Evolutionary conservation across 2,329 filamentous ascomycete genomes (phyloP), one percentile per base, ranked within the genome.

Genomic region (Phoma herbarum): DNA sequence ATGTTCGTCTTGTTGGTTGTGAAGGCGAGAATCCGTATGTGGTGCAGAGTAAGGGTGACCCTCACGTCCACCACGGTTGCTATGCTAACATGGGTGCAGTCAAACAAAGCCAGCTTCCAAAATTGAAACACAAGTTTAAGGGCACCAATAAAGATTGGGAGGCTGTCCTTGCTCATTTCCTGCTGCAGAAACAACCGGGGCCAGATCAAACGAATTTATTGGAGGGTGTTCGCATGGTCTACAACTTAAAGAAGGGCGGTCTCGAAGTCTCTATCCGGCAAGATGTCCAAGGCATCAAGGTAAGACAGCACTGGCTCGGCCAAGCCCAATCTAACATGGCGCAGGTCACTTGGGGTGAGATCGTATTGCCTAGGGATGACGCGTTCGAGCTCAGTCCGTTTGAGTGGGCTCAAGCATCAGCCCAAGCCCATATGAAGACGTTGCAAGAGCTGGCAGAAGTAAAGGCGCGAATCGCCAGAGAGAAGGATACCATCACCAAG

Each of bases 1-100:
- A 92, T 74, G 75, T 91, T 45, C 87, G 86, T 71, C 75, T 93
- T 28, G 81, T 89, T 31, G 90, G 85, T 31, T 92, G 89, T 28
- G 90, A 93, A 68, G 86, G 86, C 53, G 82, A 85, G 55, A 83
- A 81, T 46, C 83, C 87, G 7, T 91, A 88, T 75, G 79, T 82
- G 41, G 76, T 81, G 55, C 82, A 82, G 61, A 76, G 87, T 89
- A 80, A 83, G 85, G 82, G 63, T 67, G 57, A 56, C 57, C 61
- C 60, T 47, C 7, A 39, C 35, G 2, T 20, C 43, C 43, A 59
- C 59, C 52, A 47, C 23, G 51, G 53, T 59, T 66, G 63, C 56
- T 50, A 57, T 58, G 61, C 68, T 76, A 59, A 75, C 67, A 31
- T 59, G 47, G 64, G 35, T 62, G 54, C 49, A 78, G 75, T 78